Evolutionary conservation across 2,329 filamentous ascomycete species (phyloP).

Genomic region (Aspergillus eucalypticola): DNA sequence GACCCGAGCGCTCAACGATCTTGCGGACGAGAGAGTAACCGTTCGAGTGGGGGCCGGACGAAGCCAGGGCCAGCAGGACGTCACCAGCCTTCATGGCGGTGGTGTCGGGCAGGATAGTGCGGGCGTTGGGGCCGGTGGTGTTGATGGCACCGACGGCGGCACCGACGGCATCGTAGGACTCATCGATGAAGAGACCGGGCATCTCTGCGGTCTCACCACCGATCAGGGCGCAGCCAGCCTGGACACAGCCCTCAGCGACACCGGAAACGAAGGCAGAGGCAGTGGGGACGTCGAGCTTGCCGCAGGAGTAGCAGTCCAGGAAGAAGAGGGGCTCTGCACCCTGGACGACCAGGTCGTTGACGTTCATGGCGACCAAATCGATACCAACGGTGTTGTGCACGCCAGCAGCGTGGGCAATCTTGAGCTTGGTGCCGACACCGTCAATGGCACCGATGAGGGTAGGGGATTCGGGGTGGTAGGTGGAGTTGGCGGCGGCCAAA

Average conservation of each 20-base stretch:
- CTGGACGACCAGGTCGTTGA: conserved; percentile 95
- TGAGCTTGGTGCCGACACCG: conserved; percentile 94
- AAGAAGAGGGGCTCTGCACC: conserved; percentile 94
- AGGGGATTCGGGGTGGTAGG: conserved; percentile 73
- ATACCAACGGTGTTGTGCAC: conserved; percentile 95
- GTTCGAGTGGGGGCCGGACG: conserved; percentile 90
- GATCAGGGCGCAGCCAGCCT: conserved; percentile 86
- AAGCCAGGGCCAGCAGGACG: conserved; percentile 79
- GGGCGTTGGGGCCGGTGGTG: conserved; percentile 52
- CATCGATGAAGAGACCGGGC: conserved; percentile 87
- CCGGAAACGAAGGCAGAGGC: conserved; percentile 87
- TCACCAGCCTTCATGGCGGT: conserved; percentile 78
- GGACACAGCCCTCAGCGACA: conserved; percentile 81
- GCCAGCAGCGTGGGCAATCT: conserved; percentile 85
- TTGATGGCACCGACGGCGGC: conserved; percentile 82
- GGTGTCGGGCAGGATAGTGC: conserved; percentile 71
- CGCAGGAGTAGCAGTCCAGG: conserved; percentile 96
- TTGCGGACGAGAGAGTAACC: conserved; percentile 95
- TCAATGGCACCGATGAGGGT: conserved; percentile 93
- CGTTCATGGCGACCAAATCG: conserved; percentile 97
- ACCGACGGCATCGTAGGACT: conserved; percentile 91
- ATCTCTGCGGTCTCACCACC: conserved; percentile 98
- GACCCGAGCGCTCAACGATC: conserved; percentile 72
- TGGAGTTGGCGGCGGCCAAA: conserved; percentile 64
- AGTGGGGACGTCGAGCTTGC: conserved; percentile 74